A percentile compares a stretch with the other conserved stretches of the same genome.
These are phyloP conservation scores for Lolium multiflorum DNA, from an alignment of 176 grass and related monocot species.

Conservation along the genomic window DNA sequence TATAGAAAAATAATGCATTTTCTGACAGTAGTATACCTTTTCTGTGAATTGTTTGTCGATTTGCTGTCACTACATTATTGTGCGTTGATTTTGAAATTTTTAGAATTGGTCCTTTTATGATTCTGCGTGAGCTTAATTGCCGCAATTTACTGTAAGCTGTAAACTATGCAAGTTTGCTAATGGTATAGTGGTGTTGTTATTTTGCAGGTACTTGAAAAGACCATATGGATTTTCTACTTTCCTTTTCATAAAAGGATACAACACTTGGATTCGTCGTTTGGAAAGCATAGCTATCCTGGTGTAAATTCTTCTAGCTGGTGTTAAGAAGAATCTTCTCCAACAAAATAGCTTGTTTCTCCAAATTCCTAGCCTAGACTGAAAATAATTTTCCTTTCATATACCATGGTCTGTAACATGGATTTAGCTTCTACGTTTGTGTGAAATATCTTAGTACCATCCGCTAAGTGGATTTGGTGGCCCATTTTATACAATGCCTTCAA, in stretches of 20 bases:
- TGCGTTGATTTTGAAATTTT: neutral
- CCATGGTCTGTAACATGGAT: constrained; percentile 39
- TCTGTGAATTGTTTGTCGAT: neutral
- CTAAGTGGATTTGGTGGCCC: constrained; percentile 35
- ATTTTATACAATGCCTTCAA: constrained; percentile 19
- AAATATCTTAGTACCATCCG: neutral
- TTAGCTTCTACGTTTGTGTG: constrained; percentile 4
- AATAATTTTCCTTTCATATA: constrained; percentile 46
- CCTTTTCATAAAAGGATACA: constrained; percentile 57
- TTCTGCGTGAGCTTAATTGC: neutral
- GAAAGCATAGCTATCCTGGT: constrained; percentile 55
- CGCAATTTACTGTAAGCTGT: neutral
- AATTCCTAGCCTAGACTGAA: constrained; percentile 39
- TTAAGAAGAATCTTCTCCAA: constrained; percentile 40
- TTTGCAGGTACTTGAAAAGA: constrained; percentile 62
- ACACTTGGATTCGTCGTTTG: constrained; percentile 27
- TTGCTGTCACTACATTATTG: neutral
- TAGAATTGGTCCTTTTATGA: neutral
- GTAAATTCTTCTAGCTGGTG: constrained; percentile 31
- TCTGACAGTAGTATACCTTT: neutral
- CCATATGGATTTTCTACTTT: constrained; percentile 43
- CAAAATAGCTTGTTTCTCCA: constrained; percentile 29
- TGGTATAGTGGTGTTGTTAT: neutral
- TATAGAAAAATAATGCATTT: no score
- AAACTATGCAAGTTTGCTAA: neutral